Evolutionary conservation across 2,329 filamentous ascomycete species (phyloP).

Genomic region (Aaosphaeria pasadenensis): DNA sequence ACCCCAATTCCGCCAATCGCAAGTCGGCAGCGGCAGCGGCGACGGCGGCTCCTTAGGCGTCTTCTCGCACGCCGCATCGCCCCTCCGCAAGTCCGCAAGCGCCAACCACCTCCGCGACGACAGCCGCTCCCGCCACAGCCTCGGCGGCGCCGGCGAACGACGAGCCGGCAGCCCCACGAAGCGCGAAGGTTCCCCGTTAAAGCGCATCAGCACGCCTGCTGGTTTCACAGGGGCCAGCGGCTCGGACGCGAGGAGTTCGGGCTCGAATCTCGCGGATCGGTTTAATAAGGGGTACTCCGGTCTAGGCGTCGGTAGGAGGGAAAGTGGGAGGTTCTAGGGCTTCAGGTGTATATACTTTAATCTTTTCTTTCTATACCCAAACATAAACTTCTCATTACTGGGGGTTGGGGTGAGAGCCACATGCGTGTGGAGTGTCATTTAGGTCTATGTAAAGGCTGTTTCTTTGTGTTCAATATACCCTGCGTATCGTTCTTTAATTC

Average conservation of each 20-base stretch:
- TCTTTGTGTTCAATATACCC: no score
- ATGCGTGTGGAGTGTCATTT: no score
- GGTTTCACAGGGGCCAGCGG: slow-evolving; percentile 9
- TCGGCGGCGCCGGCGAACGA: slow-evolving; percentile 21
- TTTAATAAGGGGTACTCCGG: slow-evolving; percentile 1
- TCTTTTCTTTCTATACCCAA: no score
- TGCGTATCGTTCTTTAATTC: no score
- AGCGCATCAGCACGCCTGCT: slow-evolving; percentile 40
- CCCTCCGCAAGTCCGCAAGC: slow-evolving; percentile 73
- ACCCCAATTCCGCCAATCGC: slow-evolving; percentile 45
- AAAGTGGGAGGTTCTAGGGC: slow-evolving; percentile 6
- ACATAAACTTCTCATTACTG: no score
- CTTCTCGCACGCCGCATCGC: slow-evolving; percentile 76
- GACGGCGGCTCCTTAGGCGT: slow-evolving; percentile 79
- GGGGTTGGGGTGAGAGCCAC: no score
- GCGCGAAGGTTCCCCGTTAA: slow-evolving; percentile 42
- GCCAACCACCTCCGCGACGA: slow-evolving; percentile 47
- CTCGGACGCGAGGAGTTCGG: slow-evolving; percentile 3
- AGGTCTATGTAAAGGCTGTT: no score
- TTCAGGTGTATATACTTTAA: no score
- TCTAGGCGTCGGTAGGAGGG: slow-evolving; percentile 5
- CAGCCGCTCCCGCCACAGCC: slow-evolving; percentile 12
- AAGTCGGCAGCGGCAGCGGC: slow-evolving; percentile 34
- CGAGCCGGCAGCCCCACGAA: slow-evolving; percentile 33
- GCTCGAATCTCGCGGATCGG: slow-evolving; percentile 4